Conservation (phyloP, 495 filamentous ascomycete genomes). For the Rusavskia elegans region DNA sequence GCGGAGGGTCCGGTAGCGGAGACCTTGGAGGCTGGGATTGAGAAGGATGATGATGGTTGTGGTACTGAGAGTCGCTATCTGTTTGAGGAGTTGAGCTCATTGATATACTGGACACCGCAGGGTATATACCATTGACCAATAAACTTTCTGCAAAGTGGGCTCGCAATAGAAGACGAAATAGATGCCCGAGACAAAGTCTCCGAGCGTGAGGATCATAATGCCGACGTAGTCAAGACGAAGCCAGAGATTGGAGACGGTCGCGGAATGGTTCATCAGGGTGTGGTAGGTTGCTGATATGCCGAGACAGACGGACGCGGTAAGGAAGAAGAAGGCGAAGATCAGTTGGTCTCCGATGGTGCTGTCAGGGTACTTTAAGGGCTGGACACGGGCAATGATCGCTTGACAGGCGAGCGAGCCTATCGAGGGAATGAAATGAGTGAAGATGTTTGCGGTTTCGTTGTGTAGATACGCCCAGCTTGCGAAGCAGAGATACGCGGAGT, state of each 20-base stretch:
- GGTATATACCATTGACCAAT: slow-evolving; percentile 29
- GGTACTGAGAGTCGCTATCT: slow-evolving; percentile 20
- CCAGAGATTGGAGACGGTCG: slow-evolving; percentile 22
- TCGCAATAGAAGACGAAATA: slow-evolving; percentile 35
- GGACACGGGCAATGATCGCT: slow-evolving; percentile 15
- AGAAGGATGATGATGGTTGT: slow-evolving; percentile 23
- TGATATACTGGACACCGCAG: background rate
- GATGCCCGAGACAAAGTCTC: slow-evolving; percentile 31
- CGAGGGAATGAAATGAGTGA: slow-evolving; percentile 23
- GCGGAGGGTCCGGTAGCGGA: slow-evolving; percentile 19
- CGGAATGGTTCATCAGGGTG: slow-evolving; percentile 32
- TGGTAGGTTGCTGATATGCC: slow-evolving; percentile 28
- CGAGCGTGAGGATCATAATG: slow-evolving; percentile 31
- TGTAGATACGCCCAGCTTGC: slow-evolving; percentile 23
- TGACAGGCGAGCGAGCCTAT: slow-evolving; percentile 14
- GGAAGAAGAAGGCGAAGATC: slow-evolving; percentile 26
- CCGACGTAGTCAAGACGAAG: slow-evolving; percentile 30
- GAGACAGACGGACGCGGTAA: slow-evolving; percentile 23
- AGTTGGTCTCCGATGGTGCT: slow-evolving; percentile 18
- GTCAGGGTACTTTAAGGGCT: slow-evolving; percentile 14
- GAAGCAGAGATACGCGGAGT: slow-evolving; percentile 16
- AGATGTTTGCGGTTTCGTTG: slow-evolving; percentile 30
- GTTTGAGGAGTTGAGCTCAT: background rate
- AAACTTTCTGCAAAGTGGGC: slow-evolving; percentile 21
- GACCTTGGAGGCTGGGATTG: slow-evolving; percentile 24